Evolutionary conservation across 768 basidiomycete genomes (phyloP).

Genomic region (Piloderma croceum): DNA sequence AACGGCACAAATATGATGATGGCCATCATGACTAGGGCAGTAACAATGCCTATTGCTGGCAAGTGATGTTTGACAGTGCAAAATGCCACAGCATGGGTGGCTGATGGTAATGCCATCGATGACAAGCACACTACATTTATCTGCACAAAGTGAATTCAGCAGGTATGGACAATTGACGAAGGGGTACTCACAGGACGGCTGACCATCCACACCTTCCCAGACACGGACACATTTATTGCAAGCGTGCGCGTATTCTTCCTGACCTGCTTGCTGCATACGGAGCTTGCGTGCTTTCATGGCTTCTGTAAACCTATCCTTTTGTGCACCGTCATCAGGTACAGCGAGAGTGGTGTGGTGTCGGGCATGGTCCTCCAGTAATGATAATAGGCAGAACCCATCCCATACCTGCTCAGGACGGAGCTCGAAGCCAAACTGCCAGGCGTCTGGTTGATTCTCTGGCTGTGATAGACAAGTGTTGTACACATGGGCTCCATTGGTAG

Average conservation of each 20-base stretch:
- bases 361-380: constrained; percentile 19
- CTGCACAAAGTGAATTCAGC: too few relatives aligned
- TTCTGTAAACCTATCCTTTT: constrained; percentile 18
- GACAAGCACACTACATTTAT: constrained; percentile 14
- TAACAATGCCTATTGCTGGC: constrained; percentile 8
- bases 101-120: constrained; percentile 20
- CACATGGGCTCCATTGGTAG: constrained; percentile 15
- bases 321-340: constrained; percentile 19
- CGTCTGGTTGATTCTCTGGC: constrained; percentile 4
- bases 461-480: constrained; percentile 15
- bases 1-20: constrained; percentile 5
- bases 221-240: constrained; percentile 23
- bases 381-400: constrained; percentile 19
- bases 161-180: not conserved
- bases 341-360: constrained; percentile 5
- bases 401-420: constrained; percentile 16
- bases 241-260: constrained; percentile 23
- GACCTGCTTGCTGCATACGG: constrained; percentile 17
- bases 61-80: constrained; percentile 7
- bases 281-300: constrained; percentile 22
- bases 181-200: constrained; percentile 3
- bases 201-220: constrained; percentile 8
- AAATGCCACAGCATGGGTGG: constrained; percentile 12
- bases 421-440: constrained; percentile 13
- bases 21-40: constrained; percentile 8